Evolutionary conservation across 345 rosid species (phyloP).

Genomic region (Camelina sativa): DNA sequence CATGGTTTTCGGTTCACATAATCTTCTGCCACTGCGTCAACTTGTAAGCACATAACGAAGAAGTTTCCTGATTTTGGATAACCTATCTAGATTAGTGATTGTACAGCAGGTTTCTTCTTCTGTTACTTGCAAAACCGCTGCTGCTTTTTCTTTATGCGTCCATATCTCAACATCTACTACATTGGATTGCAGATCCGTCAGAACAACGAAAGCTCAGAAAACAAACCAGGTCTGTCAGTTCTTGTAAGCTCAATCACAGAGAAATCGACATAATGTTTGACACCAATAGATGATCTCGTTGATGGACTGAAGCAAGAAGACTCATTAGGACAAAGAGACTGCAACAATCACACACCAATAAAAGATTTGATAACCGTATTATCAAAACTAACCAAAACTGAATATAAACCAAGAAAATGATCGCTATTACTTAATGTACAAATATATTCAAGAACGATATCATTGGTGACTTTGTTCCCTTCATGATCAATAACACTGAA

Average conservation of each 20-base stretch:
- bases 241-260: slow-evolving; percentile 84
- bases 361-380: slow-evolving; percentile 17
- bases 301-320: slow-evolving; percentile 61
- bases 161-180: slow-evolving; percentile 83
- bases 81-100: slow-evolving; percentile 62
- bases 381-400: neutral
- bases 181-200: slow-evolving; percentile 73
- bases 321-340: slow-evolving; percentile 76
- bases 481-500: too few species aligned
- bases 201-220: slow-evolving; percentile 88
- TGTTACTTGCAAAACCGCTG: slow-evolving; percentile 82
- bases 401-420: neutral
- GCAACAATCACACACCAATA: slow-evolving; percentile 37
- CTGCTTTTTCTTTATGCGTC: slow-evolving; percentile 89
- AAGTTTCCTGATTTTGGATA: slow-evolving; percentile 67
- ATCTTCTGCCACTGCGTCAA: slow-evolving; percentile 52
- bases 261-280: slow-evolving; percentile 66
- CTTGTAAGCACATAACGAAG: slow-evolving; percentile 79
- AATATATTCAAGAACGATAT: slow-evolving; percentile 70
- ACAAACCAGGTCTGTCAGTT: slow-evolving; percentile 81
- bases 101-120: slow-evolving; percentile 71
- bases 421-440: slow-evolving; percentile 59
- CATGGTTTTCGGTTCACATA: slow-evolving; percentile 62
- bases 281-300: slow-evolving; percentile 64
- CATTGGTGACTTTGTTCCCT: slow-evolving; percentile 79